phyloP scores from a whole-genome alignment of 352 stramenopile species.

The Globisporangium viniferum region DNA sequence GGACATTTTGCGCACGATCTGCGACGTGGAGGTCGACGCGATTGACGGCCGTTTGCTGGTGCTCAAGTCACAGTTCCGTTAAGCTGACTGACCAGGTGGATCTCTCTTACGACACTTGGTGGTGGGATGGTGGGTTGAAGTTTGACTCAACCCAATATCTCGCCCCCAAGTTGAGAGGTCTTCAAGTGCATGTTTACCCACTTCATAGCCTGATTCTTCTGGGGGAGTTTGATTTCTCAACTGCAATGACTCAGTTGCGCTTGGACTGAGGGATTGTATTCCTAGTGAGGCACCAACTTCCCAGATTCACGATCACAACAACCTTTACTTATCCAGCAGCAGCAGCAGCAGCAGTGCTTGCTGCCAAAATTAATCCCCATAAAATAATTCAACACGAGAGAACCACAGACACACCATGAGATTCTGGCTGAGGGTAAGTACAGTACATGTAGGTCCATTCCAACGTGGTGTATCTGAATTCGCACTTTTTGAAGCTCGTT shows the following conservation, averaged over 20 bases:
- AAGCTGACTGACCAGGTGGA: constrained; percentile 9
- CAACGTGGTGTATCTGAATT: not conserved
- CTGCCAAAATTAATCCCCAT: not conserved
- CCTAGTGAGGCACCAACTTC: not conserved
- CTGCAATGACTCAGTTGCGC: not conserved
- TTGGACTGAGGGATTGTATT: not conserved
- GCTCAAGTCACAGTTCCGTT: constrained; percentile 87
- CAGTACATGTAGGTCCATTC: too few species aligned
- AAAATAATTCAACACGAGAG: not conserved
- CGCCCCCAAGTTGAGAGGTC: not conserved
- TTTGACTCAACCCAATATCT: not conserved
- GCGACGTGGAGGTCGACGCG: constrained; percentile 79
- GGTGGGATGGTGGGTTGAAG: not conserved
- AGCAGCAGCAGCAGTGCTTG: not conserved
- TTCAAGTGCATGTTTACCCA: not conserved
- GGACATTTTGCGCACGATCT: constrained; percentile 86
- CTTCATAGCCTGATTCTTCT: not conserved
- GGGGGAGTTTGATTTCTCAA: not conserved
- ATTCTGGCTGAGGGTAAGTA: not conserved
- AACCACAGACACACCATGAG: not conserved
- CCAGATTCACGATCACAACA: not conserved
- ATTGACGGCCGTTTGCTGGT: constrained; percentile 81
- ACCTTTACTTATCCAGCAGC: not conserved
- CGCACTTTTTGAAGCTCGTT: not conserved
- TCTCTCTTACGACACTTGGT: not conserved